A percentile compares a stretch with the other conserved stretches of the same genome.
Evolutionary conservation across 495 filamentous ascomycete species (phyloP).

Genomic region (Aspergillus ellipticus): DNA sequence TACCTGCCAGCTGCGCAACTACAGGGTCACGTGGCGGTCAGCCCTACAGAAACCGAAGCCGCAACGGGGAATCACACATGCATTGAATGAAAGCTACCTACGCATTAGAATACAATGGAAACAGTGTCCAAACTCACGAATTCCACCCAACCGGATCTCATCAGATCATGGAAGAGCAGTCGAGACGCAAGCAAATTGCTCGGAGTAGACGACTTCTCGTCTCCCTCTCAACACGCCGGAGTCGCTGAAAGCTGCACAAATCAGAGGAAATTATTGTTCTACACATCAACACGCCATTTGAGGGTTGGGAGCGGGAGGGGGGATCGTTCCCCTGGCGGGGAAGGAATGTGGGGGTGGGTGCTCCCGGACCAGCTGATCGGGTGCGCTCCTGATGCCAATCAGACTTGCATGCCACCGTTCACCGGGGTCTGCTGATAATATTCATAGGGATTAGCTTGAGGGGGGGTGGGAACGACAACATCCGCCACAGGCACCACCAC

Average conservation of each 20-base stretch:
- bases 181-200: slow-evolving; percentile 8
- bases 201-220: slow-evolving; percentile 3
- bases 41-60: too few relatives aligned
- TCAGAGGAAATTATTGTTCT: slow-evolving; percentile 30
- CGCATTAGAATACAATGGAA: slow-evolving; percentile 24
- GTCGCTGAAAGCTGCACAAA: slow-evolving; percentile 24
- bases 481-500: slow-evolving; percentile 16
- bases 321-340: not conserved
- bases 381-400: not conserved
- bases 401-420: slow-evolving; percentile 26
- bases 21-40: slow-evolving; percentile 11
- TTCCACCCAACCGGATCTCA: slow-evolving; percentile 23
- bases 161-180: slow-evolving; percentile 8
- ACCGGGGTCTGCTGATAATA: slow-evolving; percentile 39
- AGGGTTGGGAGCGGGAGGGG: slow-evolving; percentile 4
- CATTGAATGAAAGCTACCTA: slow-evolving; percentile 14
- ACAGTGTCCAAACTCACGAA: slow-evolving; percentile 24
- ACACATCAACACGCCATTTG: slow-evolving; percentile 22
- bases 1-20: slow-evolving; percentile 3
- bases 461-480: slow-evolving; percentile 20
- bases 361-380: not conserved
- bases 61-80: not conserved
- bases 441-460: slow-evolving; percentile 28
- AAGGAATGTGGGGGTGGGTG: not conserved
- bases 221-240: slow-evolving; percentile 13